Evolutionary conservation across 2,329 filamentous ascomycete species (phyloP), one percentile per base, ranked within the genome.

Genomic region (Exserohilum rostratum): DNA sequence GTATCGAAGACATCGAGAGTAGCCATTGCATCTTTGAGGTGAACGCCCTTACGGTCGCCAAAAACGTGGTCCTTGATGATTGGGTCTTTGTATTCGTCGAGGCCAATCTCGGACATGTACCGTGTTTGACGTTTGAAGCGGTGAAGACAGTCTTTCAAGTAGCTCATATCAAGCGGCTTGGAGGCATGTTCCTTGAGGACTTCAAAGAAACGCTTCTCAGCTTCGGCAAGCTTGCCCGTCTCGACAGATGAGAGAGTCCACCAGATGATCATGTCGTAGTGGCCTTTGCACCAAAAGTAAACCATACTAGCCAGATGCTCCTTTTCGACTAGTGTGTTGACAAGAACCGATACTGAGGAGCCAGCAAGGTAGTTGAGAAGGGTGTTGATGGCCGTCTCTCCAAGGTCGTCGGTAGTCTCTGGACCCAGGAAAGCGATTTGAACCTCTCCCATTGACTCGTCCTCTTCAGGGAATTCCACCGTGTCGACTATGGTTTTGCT

Each of bases 11-110:
- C 82, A 17, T 70, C 68, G 20, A 82, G 62, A 5, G 72, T 77
- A 9, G 71, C 72, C 38, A 81, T 64, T 7, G 73, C 69, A 20
- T 74, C 72, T 44, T 69, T 48, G 7, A 82, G 70, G 43, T 80
- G 74, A 10, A 66, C 75, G n/a, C 95, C 96, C 72, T 96, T 89
- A 29, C 91, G 85, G 46, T 87, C 86, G 25, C 93, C 95, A 69
- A 95, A 99, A 9, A 98, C 83, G 71, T 96, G 96, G 70, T 98
- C 93, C 12, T 88, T 89, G 67, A 98, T 96, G 57, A 98, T 88
- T 56, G 90, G 90, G 60, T 87, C 88, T 0, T 91, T 88, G 74
- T 93, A 96, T 60, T 92, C 91, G 18, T 87, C 85, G 49, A 91
- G 87, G 2, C 89, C 90, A 45, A 86, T 87, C 75, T 99, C 95